These are phyloP conservation scores for Sporothrix variecibatus DNA, from an alignment of 2,329 filamentous ascomycete genomes.

Conservation along the genomic window DNA sequence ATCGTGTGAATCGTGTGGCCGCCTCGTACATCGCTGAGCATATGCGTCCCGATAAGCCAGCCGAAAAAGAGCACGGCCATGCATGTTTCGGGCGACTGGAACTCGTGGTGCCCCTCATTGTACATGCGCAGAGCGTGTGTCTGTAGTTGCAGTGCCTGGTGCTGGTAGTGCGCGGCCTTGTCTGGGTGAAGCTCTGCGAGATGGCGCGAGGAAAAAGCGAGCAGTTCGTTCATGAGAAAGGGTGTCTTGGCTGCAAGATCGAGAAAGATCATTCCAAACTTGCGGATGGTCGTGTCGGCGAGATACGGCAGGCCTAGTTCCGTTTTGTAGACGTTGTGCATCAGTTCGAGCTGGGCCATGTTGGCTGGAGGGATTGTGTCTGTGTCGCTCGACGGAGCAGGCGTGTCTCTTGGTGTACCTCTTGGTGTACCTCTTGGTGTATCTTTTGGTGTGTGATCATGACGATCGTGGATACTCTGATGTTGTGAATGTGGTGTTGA, in stretches of 20 bases:
- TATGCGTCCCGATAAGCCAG: neutral
- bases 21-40: neutral
- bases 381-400: neutral
- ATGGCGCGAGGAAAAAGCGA: constrained; percentile 11
- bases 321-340: neutral
- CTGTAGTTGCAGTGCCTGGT: neutral
- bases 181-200: neutral
- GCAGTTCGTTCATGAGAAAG: constrained; percentile 1
- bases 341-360: neutral
- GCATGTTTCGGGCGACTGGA: neutral
- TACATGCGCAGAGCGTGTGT: neutral
- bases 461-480: neutral
- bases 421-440: neutral
- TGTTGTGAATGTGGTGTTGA: neutral
- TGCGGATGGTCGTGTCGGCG: neutral
- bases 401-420: neutral
- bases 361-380: neutral
- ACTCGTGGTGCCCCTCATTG: neutral
- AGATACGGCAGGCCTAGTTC: neutral
- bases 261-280: neutral
- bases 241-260: neutral
- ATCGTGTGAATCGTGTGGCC: neutral
- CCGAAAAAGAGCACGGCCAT: neutral
- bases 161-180: neutral
- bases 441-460: neutral